Conservation (phyloP, 2,329 filamentous ascomycete genomes). For the Neonectria hederae region DNA sequence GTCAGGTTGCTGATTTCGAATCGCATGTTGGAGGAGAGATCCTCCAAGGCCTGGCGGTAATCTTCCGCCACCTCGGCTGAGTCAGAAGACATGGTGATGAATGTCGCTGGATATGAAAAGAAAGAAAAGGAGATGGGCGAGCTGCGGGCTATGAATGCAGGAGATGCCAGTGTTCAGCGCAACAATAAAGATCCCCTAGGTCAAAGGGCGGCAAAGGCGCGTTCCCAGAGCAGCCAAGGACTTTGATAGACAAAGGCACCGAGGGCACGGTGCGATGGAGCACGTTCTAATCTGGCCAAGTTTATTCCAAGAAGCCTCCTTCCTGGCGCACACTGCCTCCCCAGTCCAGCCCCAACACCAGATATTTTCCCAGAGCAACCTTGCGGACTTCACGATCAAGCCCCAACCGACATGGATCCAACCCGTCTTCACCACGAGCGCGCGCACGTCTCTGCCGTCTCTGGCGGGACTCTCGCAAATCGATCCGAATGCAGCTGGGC, state of each 20-base stretch:
- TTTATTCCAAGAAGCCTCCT: slow-evolving; percentile 45
- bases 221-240: slow-evolving; percentile 17
- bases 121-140: slow-evolving; percentile 21
- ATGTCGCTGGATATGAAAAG: slow-evolving; percentile 27
- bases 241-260: slow-evolving; percentile 24
- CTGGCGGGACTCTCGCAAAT: slow-evolving; percentile 17
- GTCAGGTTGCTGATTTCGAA: slow-evolving; percentile 98
- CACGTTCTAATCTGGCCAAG: slow-evolving; percentile 40
- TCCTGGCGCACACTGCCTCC: slow-evolving; percentile 34
- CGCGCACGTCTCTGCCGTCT: slow-evolving; percentile 22
- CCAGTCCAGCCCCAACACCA: slow-evolving; percentile 38
- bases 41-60: slow-evolving; percentile 92
- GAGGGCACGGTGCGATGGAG: slow-evolving; percentile 31
- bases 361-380: slow-evolving; percentile 38
- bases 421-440: slow-evolving; percentile 27
- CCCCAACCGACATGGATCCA: slow-evolving; percentile 32
- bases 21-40: slow-evolving; percentile 88
- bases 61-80: slow-evolving; percentile 92
- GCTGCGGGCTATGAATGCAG: slow-evolving; percentile 25
- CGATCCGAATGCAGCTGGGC: slow-evolving; percentile 14
- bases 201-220: slow-evolving; percentile 23
- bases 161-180: slow-evolving; percentile 17
- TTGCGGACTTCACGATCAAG: slow-evolving; percentile 34
- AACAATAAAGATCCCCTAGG: slow-evolving; percentile 10
- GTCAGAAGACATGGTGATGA: slow-evolving; percentile 58